Evolutionary conservation across 2,329 filamentous ascomycete genomes (phyloP), one percentile per base, ranked within the genome.

Genomic region (Sarocladiaceae sp.): DNA sequence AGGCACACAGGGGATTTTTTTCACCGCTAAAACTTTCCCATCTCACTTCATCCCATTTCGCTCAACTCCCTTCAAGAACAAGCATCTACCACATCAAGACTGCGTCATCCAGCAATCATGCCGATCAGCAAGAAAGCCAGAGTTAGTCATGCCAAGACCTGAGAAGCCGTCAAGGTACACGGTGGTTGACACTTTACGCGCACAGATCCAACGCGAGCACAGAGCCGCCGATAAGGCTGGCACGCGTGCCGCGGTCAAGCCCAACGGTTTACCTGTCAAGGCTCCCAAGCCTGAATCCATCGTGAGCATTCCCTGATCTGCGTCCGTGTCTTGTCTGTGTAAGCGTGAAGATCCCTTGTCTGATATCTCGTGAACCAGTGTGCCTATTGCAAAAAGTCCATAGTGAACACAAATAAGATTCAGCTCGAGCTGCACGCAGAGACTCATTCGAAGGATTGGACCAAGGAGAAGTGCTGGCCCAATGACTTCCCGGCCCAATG

Each of bases 381-480:
- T 64, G 70, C 71, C 54, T 75, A 76, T 59, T 78, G 75, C 60
- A 70, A 71, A 56, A 76, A 75, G 57, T 75, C 77, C 58, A 70
- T 78, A 50, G 71, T 78, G 56, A 76, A 74, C 61, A 75, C 74
- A 52, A 79, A 79, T 59, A 66, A 71, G 51, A 68, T 71, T 37
- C 76, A 79, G 61, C 68, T 80, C 13, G 73, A 76, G 62, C 70
- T 72, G n/a, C 78, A 81, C 58, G 78, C 77, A 12, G 60, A 64
- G 50, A 80, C 75, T 4, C 78, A 81, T 59, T 65, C 71, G 23
- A 73, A 73, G 55, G 54, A 64, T 3, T 80, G 77, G 78, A 65
- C 76, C 1, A 80, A 79, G 70, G 77, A 80, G 69, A 80, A 80
- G 70, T 81, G 78, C 68, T 81, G 75, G 72, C 78, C 78, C 2